Conservation (phyloP, 2,329 filamentous ascomycete species). For the Colletotrichum aenigma region DNA sequence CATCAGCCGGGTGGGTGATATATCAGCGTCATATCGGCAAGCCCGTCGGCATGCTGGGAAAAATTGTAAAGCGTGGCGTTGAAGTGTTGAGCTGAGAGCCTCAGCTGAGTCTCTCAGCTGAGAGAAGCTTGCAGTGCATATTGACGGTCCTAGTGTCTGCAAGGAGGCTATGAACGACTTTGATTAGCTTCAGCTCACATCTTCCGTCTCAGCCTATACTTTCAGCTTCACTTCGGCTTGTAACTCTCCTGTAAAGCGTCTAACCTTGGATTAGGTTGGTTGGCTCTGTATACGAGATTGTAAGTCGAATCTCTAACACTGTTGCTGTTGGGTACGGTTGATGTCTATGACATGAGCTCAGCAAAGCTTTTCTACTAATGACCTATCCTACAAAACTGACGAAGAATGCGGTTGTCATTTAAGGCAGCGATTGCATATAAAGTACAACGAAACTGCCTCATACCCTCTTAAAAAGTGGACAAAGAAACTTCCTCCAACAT, state of each 20-base stretch:
- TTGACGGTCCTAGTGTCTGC: neutral
- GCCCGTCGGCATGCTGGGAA: neutral
- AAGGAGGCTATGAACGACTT: neutral
- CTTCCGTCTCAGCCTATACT: neutral
- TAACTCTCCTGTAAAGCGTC: neutral
- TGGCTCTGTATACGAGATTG: neutral
- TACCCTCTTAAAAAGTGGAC: neutral
- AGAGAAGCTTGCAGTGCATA: neutral
- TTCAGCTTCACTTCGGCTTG: neutral
- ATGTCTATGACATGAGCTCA: neutral
- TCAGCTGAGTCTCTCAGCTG: neutral
- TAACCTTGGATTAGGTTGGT: neutral
- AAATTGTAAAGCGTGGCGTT: neutral
- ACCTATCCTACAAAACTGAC: rapidly evolving
- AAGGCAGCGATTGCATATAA: neutral
- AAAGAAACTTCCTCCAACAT: neutral
- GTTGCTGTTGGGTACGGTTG: neutral
- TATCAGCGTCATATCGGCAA: neutral
- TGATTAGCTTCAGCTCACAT: neutral
- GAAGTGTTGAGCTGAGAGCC: neutral
- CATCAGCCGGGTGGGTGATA: neutral
- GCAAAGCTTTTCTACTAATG: neutral
- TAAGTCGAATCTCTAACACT: neutral
- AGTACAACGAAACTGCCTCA: neutral
- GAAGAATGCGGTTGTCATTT: neutral